These are phyloP conservation scores for Diaporthe humulicola DNA, from an alignment of 2,329 filamentous ascomycete species.

Conservation along the genomic window DNA sequence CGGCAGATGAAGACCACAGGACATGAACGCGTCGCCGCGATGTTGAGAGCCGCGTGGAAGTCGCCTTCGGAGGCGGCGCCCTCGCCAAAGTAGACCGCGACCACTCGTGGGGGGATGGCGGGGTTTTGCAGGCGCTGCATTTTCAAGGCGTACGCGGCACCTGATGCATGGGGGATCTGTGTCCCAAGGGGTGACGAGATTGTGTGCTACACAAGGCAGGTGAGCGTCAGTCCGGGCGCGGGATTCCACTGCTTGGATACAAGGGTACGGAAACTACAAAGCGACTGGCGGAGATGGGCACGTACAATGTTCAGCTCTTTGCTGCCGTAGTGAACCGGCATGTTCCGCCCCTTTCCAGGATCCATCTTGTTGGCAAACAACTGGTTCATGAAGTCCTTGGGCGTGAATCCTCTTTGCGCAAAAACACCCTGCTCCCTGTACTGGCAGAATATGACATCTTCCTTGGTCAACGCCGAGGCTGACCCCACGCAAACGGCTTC, in stretches of 20 bases:
- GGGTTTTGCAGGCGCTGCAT: conserved; percentile 77
- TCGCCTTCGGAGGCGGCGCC: conserved; percentile 86
- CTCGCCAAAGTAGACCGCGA: conserved; percentile 85
- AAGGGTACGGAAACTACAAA: neutral
- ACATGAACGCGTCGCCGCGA: conserved; percentile 81
- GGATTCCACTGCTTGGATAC: neutral
- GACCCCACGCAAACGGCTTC: conserved; percentile 94
- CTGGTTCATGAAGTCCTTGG: conserved; percentile 95
- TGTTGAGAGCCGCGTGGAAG: conserved; percentile 86
- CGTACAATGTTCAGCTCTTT: conserved; percentile 84
- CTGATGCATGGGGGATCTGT: conserved; percentile 83
- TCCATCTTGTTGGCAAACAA: conserved; percentile 91
- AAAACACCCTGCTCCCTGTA: conserved; percentile 96
- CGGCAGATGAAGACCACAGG: conserved; percentile 85
- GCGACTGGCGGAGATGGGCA: conserved; percentile 38
- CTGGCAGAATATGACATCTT: conserved; percentile 93
- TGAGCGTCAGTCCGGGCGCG: neutral
- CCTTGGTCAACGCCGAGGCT: conserved; percentile 83
- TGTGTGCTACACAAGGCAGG: conserved; percentile 67
- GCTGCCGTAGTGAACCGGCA: conserved; percentile 97
- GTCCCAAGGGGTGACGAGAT: conserved; percentile 84
- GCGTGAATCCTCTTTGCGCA: conserved; percentile 86
- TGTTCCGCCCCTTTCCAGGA: conserved; percentile 85
- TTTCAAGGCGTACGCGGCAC: conserved; percentile 84
- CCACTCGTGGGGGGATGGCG: conserved; percentile 70